phyloP scores from a whole-genome alignment of 2,329 filamentous ascomycete species.

The Xylariaceae sp. region DNA sequence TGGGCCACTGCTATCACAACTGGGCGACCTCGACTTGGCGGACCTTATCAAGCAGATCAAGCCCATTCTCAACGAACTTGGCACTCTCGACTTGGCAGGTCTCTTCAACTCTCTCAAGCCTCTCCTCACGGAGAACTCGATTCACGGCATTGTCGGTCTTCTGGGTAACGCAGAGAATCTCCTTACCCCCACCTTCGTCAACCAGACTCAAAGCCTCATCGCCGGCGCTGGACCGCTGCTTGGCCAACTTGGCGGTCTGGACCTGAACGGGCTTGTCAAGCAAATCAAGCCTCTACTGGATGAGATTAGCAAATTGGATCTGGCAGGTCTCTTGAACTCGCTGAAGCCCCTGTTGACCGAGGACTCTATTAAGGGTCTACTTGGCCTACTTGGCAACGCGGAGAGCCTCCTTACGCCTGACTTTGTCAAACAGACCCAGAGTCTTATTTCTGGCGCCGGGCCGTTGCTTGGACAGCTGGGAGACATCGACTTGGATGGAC shows the following conservation, averaged over 20 bases:
- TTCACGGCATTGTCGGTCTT: conserved; percentile 27
- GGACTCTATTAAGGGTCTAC: conserved; percentile 25
- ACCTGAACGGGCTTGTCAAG: conserved; percentile 27
- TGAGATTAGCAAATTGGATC: conserved; percentile 29
- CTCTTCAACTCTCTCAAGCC: conserved; percentile 32
- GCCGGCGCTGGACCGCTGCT: conserved; percentile 24
- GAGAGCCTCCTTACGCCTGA: not conserved
- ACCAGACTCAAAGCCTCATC: conserved; percentile 24
- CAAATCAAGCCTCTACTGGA: conserved; percentile 30
- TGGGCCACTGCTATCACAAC: conserved; percentile 20
- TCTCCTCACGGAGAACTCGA: conserved; percentile 29
- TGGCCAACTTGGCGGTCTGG: conserved; percentile 25
- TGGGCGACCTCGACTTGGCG: conserved; percentile 30
- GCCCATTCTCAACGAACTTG: conserved; percentile 31
- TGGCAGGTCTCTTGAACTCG: conserved; percentile 29
- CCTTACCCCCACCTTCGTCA: conserved; percentile 23
- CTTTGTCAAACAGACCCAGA: conserved; percentile 21
- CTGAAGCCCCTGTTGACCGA: conserved; percentile 30
- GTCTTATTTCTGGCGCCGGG: conserved; percentile 24
- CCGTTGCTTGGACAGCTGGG: conserved; percentile 26
- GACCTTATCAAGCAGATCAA: conserved; percentile 25
- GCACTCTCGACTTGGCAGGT: conserved; percentile 32
- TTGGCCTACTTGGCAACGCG: conserved; percentile 28
- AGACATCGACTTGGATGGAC: conserved; percentile 27
- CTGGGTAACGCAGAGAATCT: conserved; percentile 28